phyloP scores from a whole-genome alignment of 108 stramenopile species.

The Nannochloropsis gaditana region DNA sequence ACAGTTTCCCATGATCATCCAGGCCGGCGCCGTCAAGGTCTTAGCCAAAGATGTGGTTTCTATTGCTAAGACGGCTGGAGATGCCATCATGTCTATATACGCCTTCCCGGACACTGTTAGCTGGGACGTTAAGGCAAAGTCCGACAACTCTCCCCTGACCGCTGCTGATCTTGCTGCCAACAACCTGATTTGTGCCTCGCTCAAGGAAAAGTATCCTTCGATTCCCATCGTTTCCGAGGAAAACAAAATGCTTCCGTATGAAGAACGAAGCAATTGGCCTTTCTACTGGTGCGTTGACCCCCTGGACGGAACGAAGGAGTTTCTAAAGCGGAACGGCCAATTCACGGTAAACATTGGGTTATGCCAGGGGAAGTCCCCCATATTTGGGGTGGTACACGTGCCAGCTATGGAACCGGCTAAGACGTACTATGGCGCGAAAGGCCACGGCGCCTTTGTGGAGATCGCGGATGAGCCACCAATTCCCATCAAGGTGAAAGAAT shows the following conservation, averaged over 20 bases:
- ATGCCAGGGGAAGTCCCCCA: slow-evolving; percentile 34
- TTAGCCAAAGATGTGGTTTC: slow-evolving; percentile 42
- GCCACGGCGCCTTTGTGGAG: slow-evolving; percentile 42
- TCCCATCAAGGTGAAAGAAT: slow-evolving; percentile 24
- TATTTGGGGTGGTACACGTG: slow-evolving; percentile 48
- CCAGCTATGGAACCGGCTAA: slow-evolving; percentile 43
- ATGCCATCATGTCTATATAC: slow-evolving; percentile 51
- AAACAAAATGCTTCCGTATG: slow-evolving; percentile 47
- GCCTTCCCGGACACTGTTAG: slow-evolving; percentile 23
- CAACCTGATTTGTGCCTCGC: slow-evolving; percentile 44
- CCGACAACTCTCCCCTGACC: slow-evolving; percentile 48
- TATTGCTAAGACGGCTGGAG: slow-evolving; percentile 46
- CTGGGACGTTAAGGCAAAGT: slow-evolving; percentile 49
- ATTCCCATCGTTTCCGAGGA: slow-evolving; percentile 51
- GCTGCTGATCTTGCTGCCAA: slow-evolving; percentile 44
- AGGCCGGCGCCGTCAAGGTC: slow-evolving; percentile 23
- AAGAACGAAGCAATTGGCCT: slow-evolving; percentile 36
- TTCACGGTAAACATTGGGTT: slow-evolving; percentile 52
- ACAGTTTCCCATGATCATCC: not conserved
- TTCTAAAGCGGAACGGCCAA: slow-evolving; percentile 54
- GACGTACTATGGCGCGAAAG: slow-evolving; percentile 49
- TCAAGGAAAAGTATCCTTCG: slow-evolving; percentile 33
- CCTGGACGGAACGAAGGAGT: slow-evolving; percentile 52
- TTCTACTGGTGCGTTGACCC: slow-evolving; percentile 52
- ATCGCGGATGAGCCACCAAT: slow-evolving; percentile 18